phyloP scores from a whole-genome alignment of 371 early-diverging fungal genomes.

The Mortierella polycephala region DNA sequence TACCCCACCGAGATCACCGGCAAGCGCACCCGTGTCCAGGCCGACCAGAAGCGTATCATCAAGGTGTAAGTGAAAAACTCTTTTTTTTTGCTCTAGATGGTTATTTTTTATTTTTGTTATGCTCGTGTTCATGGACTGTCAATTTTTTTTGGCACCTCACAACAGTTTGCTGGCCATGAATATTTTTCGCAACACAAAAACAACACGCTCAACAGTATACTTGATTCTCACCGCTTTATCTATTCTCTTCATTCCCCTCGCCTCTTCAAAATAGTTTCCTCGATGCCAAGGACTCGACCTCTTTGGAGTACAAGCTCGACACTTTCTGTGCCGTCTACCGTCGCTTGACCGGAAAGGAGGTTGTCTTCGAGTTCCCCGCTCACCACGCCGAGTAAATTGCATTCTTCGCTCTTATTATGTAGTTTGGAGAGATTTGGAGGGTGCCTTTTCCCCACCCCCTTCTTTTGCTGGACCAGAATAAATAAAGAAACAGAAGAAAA shows the following conservation, averaged over 20 bases:
- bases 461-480: slow-evolving; percentile 1
- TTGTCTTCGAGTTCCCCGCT: slow-evolving; percentile 95
- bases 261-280: slow-evolving; percentile 72
- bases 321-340: slow-evolving; percentile 96
- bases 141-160: slow-evolving; percentile 88
- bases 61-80: slow-evolving; percentile 77
- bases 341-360: slow-evolving; percentile 96
- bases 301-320: slow-evolving; percentile 97
- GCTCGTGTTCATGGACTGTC: slow-evolving; percentile 8
- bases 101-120: slow-evolving; percentile 1
- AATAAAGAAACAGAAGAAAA: not conserved
- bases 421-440: not conserved
- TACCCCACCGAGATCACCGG: slow-evolving; percentile 98
- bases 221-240: slow-evolving; percentile 56
- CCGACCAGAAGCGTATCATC: slow-evolving; percentile 93
- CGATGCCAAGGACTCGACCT: slow-evolving; percentile 96
- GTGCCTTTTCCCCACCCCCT: not conserved
- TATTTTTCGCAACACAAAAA: too few species aligned
- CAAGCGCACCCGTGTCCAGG: slow-evolving; percentile 95
- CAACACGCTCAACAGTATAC: too few species aligned
- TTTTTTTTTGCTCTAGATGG: not conserved
- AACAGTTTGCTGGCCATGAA: too few species aligned
- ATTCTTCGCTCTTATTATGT: not conserved
- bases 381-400: slow-evolving; percentile 63
- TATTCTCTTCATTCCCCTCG: slow-evolving; percentile 9